Base-by-base conservation (phyloP, 352 stramenopile species). In the Aphanomyces astaci region DNA sequence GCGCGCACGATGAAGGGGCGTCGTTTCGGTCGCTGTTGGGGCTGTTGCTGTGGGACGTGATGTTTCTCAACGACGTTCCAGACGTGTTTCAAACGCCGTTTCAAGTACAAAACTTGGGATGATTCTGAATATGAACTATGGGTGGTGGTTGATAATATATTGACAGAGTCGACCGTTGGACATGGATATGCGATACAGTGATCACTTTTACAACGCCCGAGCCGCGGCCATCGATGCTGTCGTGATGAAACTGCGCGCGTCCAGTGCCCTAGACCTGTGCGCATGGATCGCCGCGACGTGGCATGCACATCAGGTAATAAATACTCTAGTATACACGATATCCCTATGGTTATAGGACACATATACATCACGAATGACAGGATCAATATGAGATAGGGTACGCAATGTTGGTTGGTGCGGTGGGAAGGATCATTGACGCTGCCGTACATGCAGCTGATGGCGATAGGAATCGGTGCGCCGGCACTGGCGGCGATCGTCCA, bases 1-100 rank as follows among this genome's bases (percentile, higher is more conserved):
- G 87, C 0, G 72, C 91, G n/a, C 89, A 97, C 64, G 92, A 79
- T 27, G 88, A 96, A 74, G 88, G 89, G 0, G 66, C 68, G 43
- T 70, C 89, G 33, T 60, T 96, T 30, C 70, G 75, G 15, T 88
- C 85, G 51, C 49, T 96, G 1, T 95, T 95, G 70, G 84, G 87
- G 0, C 65, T 97, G 19, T 80, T 95, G n/a, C 83, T 96, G 78
- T 96, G 89, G 89, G 84, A 95, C 33, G 69, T 93, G 10, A 63
- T 97, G 30, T 96, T 96, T 46, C 76, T 80, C 0, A 24, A 52
- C 9, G 74, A 64, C n/a, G 74, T 95, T 19, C 75, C 82, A 2
- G 75, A 94, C 55, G 89, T 96, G 1, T 96, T 96, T 63, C 87
- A 96, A 73, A 94, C 79, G n/a, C 81, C 78, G 5, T 96, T 87